Evolutionary conservation across 129 eudicot genomes (phyloP), one percentile per base, ranked within the genome.

Genomic region (Flaveria sonorensis): DNA sequence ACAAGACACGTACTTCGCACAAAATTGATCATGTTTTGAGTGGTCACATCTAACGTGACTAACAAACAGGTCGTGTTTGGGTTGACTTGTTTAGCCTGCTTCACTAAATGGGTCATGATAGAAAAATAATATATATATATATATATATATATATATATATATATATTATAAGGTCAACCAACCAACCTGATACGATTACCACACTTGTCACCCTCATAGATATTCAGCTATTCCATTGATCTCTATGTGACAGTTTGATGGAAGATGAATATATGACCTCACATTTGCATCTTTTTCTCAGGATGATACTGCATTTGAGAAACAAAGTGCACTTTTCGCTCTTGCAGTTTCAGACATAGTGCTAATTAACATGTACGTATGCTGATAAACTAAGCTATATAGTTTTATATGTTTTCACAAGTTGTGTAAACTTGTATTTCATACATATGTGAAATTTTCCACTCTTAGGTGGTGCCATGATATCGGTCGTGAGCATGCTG

Each of bases 281-380:
- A 67, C 12, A 66, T 76, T 72, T 73, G 59, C n/a, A 19, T 72
- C n/a, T 39, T 24, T 23, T 83, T 83, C 79, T 74, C 89, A 93
- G 98, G 98, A 93, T 77, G 98, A 93, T 71, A 93, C 98, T 59
- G 90, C 98, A 79, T 93, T 93, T 75, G 98, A 93, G 46, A 93
- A 90, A 81, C 98, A 93, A 78, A 93, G 98, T 89, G 93, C 98
- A 14, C 97, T 93, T 59, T 93, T 93, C 78, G 97, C 97, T 23
- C 98, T 93, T 76, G 98, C 98, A 72, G 97, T 93, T 74, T 93
- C 98, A 20, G 98, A 93, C 77, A 89, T 93, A 68, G 98, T 93
- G 79, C 96, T 93, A 53, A 93, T 93, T 75, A 94, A 94, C 85
- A 91, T 94, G 99, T 94, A 87, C 83, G 96, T 73, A 23, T 42